A percentile compares a stretch with the other conserved stretches of the same genome.
phyloP scores from a whole-genome alignment of 2,329 filamentous ascomycete species.

The Ophiostoma sp. region DNA sequence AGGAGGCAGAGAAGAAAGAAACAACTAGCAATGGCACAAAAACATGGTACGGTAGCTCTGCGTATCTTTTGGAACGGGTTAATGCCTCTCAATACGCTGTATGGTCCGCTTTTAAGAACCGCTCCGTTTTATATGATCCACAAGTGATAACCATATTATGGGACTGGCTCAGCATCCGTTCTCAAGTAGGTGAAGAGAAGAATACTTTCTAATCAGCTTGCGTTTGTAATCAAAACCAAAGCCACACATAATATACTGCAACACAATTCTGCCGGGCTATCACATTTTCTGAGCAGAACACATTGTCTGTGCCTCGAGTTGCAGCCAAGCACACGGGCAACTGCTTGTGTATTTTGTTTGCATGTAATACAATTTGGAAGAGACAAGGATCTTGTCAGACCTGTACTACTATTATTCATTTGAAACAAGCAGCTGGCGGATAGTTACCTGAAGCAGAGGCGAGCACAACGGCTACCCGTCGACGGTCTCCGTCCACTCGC shows the following conservation, averaged over 20 bases:
- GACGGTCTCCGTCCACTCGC: neutral
- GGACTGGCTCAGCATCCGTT: constrained; percentile 4
- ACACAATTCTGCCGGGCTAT: neutral
- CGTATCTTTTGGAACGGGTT: constrained; percentile 15
- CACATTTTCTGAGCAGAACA: neutral
- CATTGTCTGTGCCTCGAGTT: neutral
- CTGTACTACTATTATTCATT: neutral
- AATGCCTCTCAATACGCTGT: neutral
- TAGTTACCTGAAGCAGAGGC: neutral
- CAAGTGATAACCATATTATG: neutral
- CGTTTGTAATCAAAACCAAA: neutral
- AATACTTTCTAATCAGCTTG: neutral
- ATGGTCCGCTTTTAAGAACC: neutral
- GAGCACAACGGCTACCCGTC: neutral
- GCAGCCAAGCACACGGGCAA: neutral
- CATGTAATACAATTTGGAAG: neutral
- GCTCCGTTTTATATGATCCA: neutral
- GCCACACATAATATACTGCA: neutral
- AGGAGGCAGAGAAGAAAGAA: neutral
- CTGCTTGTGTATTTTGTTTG: neutral
- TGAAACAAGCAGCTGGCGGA: neutral
- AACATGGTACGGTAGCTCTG: neutral
- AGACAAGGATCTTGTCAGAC: neutral
- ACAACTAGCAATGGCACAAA: neutral
- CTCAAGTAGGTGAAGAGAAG: neutral